Evolutionary conservation across 192 early-diverging fungal species (phyloP).

Genomic region (Chytriomyces sp.): DNA sequence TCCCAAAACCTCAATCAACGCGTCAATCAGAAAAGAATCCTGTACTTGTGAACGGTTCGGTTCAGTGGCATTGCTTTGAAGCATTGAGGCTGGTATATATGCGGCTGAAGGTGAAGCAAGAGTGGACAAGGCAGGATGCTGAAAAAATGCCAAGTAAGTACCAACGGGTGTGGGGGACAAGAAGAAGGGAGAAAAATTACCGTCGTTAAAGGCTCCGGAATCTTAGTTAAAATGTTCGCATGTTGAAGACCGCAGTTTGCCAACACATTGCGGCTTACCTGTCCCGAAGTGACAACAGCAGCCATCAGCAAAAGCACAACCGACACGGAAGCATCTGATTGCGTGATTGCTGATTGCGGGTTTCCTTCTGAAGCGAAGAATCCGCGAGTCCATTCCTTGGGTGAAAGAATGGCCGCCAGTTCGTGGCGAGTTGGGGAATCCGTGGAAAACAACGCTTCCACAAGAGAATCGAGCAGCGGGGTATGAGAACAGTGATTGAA

Average conservation of each 20-base stretch:
- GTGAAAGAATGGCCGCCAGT: background rate
- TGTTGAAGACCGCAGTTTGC: background rate
- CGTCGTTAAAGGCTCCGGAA: too few relatives aligned
- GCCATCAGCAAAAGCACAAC: background rate
- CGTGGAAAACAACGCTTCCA: constrained; percentile 7
- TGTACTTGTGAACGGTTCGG: background rate
- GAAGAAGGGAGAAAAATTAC: too few relatives aligned
- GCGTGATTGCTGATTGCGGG: background rate
- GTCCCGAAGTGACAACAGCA: background rate
- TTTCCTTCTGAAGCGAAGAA: background rate
- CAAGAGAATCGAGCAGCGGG: constrained; percentile 6
- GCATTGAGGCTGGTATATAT: too few relatives aligned
- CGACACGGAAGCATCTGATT: background rate
- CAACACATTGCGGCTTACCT: background rate
- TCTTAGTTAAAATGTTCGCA: too few relatives aligned
- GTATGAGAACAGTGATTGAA: constrained; percentile 7
- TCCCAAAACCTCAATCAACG: constrained; percentile 27
- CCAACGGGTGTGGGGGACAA: too few relatives aligned
- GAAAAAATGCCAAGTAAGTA: too few relatives aligned
- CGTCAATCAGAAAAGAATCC: background rate
- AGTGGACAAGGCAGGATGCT: too few relatives aligned
- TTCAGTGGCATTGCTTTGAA: too few relatives aligned
- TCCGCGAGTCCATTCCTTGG: background rate
- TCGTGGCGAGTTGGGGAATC: background rate
- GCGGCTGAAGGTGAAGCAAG: too few relatives aligned